Base-by-base conservation (phyloP, 2,329 filamentous ascomycete species). In the Scedosporium dehoogii region DNA sequence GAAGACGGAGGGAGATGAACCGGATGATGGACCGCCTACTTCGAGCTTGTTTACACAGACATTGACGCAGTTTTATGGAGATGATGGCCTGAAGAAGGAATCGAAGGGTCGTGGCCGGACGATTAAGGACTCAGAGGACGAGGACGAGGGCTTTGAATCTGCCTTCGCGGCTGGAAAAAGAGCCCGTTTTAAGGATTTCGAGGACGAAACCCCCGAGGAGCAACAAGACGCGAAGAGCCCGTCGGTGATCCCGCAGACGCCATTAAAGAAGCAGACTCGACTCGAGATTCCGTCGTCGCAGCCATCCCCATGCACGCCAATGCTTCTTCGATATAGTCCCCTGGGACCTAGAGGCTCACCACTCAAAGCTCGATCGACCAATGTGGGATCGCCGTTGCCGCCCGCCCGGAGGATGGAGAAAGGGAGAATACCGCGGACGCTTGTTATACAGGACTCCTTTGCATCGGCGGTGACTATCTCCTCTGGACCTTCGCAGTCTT, bases 371-470 rank as follows among this genome's bases (percentile, higher is more conserved):
- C 74, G 70, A 27, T 73, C 71, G 1, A 71, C 70, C 1, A 75
- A 63, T 33, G 38, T 60, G 0, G 38, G 60, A 7, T 66, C 74
- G 9, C 66, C 70, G 1, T 64, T 66, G 7, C 68, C 63, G 1
- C 65, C 67, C 4, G 63, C 59, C 10, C 68, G 69, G 2, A 66
- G 65, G 5, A 62, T 67, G 0, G 67, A 67, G 38, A 68, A 65
- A 3, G 29, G 66, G 4, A 64, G 57, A 4, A 66, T 67, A 3
- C 66, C 65, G 6, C 66, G 65, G 41, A 73, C 67, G 6, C 64
- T 76, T n/a, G 73, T 76, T 2, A 75, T 81, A 21, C 71, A 79
- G 59, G 79, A 81, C 63, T 79, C 79, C 7, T 80, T 74, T 66
- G 75, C 73, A 18, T 61, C 59, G 16, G 59, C 44, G n/a, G 46